Evolutionary conservation across 306 rosid genomes (phyloP), one percentile per base, ranked within the genome.

Genomic region (Hippophae gyantsensis): DNA sequence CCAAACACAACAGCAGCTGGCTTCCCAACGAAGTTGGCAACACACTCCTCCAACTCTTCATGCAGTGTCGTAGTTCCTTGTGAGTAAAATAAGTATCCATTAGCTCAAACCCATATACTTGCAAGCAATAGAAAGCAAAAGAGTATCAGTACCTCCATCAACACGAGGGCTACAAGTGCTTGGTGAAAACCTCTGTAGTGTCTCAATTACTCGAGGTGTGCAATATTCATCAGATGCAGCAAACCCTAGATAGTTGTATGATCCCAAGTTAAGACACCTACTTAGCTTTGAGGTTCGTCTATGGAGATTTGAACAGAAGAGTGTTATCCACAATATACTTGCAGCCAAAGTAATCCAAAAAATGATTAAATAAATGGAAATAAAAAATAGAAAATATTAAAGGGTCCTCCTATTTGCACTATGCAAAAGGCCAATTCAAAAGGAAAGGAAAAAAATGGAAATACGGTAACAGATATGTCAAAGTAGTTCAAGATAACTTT

Each of bases 201-300:
- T 68, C 59, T 86, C 70, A 46, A 89, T 73, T 12, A 72, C 97
- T n/a, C 89, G 87, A 18, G 97, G 97, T 0, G 95, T 89, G 66
- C 97, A 89, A 56, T 86, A 83, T 48, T 89, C 97, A 76, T 89
- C 97, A 5, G 97, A 57, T 2, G 97, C 95, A 53, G 97, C 97
- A 74, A 89, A 89, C 23, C 97, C 97, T 58, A 89, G 87, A 76
- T 89, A 89, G 65, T 89, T 89, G 74, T 89, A 89, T 4, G 97
- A 89, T 59, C 97, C 97, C 84, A 89, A 78, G 79, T 89, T 89
- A 54, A 89, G 87, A 64, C 97, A 89, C 63, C 87, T 74, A 43
- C 84, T 84, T 42, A 44, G 41, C 18, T 82, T 89, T 10, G 67
- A 43, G 8, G 95, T 86, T 51, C 90, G 85, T 65, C 97, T 89